Base-by-base conservation (phyloP, 352 stramenopile species). In the Phytophthora ohioensis region DNA sequence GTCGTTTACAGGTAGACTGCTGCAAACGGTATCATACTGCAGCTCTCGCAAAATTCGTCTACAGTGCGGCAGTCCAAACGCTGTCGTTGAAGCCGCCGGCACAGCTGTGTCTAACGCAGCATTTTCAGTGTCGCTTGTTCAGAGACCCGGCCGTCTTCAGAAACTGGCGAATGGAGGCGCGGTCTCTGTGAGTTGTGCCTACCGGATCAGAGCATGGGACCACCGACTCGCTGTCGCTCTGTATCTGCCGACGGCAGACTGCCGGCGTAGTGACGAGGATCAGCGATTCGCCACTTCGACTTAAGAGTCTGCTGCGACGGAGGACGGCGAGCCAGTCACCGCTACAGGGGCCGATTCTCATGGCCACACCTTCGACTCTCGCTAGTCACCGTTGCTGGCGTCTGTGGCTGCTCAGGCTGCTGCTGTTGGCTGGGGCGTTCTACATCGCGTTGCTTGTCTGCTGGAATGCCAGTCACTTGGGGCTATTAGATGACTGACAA, bases 391-490 rank as follows among this genome's bases (percentile, higher is more conserved):
- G 30, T 8, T 51, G 9, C 15, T 67, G 42, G 57, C 49, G 51
- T 4, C 43, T 68, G 17, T 72, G 64, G 57, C 11, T 72, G 17
- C 38, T 66, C 32, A 62, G 51, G 17, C 9, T 64, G 13, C 13
- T 73, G 21, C 53, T 74, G 31, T 32, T 74, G 7, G 39, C 46
- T 6, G 59, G 59, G 17, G 38, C 38, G 10, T 32, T 65, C 21
- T 74, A 74, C 43, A 52, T 46, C 10, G 17, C 43, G 58, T 58
- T 64, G 42, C 31, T 68, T 21, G 42, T 72, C 38, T 57, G n/a
- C 45, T 73, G 66, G 66, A 73, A 64, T 42, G 53, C 60, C 13
- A 62, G 32, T 57, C 60, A 45, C 2, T 32, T 73, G 4, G 35
- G 27, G 12, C 27, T 48, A 21, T n/a, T 52, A 39, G 27, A 41